phyloP scores from a whole-genome alignment of 108 stramenopile genomes.

The Skeletonema costatum region DNA sequence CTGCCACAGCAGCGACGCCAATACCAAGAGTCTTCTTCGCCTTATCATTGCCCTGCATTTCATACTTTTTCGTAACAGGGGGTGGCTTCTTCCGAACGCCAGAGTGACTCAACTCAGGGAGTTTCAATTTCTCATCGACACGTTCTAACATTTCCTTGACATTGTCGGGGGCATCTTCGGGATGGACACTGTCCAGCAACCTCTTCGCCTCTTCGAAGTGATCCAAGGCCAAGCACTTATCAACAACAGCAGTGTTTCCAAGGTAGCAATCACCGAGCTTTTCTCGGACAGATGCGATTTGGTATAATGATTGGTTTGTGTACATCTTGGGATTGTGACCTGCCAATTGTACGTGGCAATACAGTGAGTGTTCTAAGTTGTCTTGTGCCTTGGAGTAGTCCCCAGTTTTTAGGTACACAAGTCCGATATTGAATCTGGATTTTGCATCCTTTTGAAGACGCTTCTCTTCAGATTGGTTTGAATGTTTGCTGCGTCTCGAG shows the following conservation, averaged over 20 bases:
- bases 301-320: conserved; percentile 19
- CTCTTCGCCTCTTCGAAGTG: conserved; percentile 32
- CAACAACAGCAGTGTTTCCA: conserved; percentile 19
- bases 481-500: neutral
- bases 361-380: conserved; percentile 44
- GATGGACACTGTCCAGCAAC: conserved; percentile 19
- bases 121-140: conserved; percentile 30
- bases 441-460: conserved; percentile 37
- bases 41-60: conserved; percentile 14
- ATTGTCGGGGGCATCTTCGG: conserved; percentile 37
- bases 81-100: neutral
- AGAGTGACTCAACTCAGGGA: conserved; percentile 6
- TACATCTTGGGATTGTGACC: conserved; percentile 31
- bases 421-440: conserved; percentile 43
- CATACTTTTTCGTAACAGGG: neutral
- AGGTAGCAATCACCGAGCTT: conserved; percentile 42
- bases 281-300: conserved; percentile 35
- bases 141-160: conserved; percentile 27
- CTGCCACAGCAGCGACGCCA: neutral
- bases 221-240: conserved; percentile 43
- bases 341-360: conserved; percentile 32
- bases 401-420: conserved; percentile 45
- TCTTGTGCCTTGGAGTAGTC: conserved; percentile 44
- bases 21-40: conserved; percentile 10
- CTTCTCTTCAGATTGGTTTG: conserved; percentile 10